Percentiles rank a stretch among this genome's conserved stretches.
Conservation (phyloP, 495 filamentous ascomycete genomes). For the Tuber calosporum region DNA sequence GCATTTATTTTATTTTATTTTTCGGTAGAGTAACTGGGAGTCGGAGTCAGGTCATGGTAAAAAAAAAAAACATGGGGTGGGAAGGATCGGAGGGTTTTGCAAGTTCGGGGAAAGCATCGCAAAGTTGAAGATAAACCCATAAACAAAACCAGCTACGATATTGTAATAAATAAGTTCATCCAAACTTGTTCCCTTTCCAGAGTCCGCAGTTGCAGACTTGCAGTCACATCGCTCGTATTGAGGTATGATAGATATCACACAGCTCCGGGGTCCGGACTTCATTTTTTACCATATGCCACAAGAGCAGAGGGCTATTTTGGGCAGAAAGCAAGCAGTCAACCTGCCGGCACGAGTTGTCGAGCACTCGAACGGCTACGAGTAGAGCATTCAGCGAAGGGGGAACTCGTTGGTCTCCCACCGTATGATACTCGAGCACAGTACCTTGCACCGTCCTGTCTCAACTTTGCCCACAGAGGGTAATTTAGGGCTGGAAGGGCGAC, state of each 20-base stretch:
- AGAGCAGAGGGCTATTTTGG: constrained; percentile 23
- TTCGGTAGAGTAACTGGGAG: background rate
- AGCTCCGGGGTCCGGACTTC: constrained; percentile 6
- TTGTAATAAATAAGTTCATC: background rate
- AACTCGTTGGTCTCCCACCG: background rate
- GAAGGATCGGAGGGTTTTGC: background rate
- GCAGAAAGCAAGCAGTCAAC: background rate
- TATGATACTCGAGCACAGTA: too few species aligned
- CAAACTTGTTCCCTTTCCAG: background rate
- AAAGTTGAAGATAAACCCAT: background rate
- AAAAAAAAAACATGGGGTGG: background rate
- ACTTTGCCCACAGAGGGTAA: background rate
- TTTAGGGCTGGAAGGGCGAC: background rate
- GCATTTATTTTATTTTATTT: background rate
- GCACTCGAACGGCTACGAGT: too few species aligned
- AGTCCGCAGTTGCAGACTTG: background rate
- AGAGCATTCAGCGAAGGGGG: constrained; percentile 25
- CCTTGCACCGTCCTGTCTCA: background rate
- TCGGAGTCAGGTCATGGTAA: background rate
- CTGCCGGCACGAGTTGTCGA: too few species aligned
- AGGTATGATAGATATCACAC: constrained; percentile 2
- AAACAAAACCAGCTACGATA: background rate
- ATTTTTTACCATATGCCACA: constrained; percentile 11
- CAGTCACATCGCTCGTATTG: background rate
- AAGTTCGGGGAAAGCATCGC: background rate